Evolutionary conservation across 306 rosid genomes (phyloP), one percentile per base, ranked within the genome.

Genomic region (Calophaca sinica): DNA sequence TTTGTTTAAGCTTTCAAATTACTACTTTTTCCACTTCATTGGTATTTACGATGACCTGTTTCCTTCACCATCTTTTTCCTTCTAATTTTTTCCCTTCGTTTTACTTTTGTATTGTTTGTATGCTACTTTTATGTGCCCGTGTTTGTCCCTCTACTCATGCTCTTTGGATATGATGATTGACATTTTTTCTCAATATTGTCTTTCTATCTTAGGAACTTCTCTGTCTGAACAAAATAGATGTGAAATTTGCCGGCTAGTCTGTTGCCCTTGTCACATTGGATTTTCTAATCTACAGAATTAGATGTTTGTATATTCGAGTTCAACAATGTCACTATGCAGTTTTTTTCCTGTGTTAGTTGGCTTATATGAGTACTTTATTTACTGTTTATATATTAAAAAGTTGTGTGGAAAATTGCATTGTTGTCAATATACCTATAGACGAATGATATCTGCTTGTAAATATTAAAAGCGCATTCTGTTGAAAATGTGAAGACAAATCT

Each of bases 391-490:
- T 20, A 20, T 20, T 20, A 20, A 20, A 20, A 20, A 20, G 26
- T 10, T 32, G 11, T 62, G 12, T 5, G 20, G n/a, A 42, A 61
- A 62, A 73, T 55, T 45, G 44, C 46, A 36, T 51, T 33, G 42
- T 13, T 33, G 4, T 54, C 1, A 12, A 5, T 45, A 28, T 54
- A 28, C 59, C 38, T 10, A 11, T 31, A 20, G 26, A 20, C 26
- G 7, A 14, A 35, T 11, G 35, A 57, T 73, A 45, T 46, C 14
- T 33, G 33, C 28, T 29, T 42, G 38, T 50, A 13, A 61, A 50
- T 70, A 42, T 59, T 41, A 12, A 26, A 51, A 69, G 69, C 13
- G 9, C 55, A 62, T 44, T 49, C 55, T 36, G 49, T 49, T 69
- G 45, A 31, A 48, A 68, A 38, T 41, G 28, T 48, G 20, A 5